Percentiles rank a stretch among this genome's conserved stretches.
These are phyloP conservation scores for Candida ovalis DNA, from an alignment of 805 yeast species.

Conservation along the genomic window DNA sequence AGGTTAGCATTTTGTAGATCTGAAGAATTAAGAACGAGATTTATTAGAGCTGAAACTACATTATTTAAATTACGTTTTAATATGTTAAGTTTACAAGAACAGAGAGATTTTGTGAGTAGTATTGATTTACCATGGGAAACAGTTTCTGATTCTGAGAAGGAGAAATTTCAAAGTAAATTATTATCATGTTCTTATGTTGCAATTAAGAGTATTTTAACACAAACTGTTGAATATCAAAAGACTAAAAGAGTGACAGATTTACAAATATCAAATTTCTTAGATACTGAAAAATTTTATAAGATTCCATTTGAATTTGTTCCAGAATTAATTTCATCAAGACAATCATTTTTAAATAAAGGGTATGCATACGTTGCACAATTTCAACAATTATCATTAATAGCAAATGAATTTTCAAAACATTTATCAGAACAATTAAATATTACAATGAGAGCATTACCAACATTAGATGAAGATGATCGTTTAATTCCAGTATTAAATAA, in stretches of 20 bases:
- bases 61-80: conserved; percentile 73
- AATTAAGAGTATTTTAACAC: conserved; percentile 35
- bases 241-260: conserved; percentile 44
- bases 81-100: conserved; percentile 60
- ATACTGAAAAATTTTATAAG: conserved; percentile 68
- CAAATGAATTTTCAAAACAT: conserved; percentile 59
- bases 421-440: conserved; percentile 50
- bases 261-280: conserved; percentile 46
- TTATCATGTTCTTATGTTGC: conserved; percentile 50
- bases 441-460: conserved; percentile 76
- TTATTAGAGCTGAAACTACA: conserved; percentile 69
- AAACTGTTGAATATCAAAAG: conserved; percentile 26
- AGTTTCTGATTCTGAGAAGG: conserved; percentile 61
- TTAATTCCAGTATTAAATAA: conserved; percentile 79
- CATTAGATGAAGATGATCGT: conserved; percentile 89
- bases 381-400: conserved; percentile 66
- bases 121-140: conserved; percentile 70
- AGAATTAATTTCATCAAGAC: conserved; percentile 70
- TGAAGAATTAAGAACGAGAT: conserved; percentile 77
- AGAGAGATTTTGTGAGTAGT: conserved; percentile 60
- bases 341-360: conserved; percentile 64
- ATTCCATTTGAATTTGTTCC: conserved; percentile 85
- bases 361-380: conserved; percentile 81
- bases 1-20: conserved; percentile 86
- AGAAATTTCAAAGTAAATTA: conserved; percentile 43